Percentiles rank a stretch among this genome's conserved stretches.
Conservation (phyloP, 768 basidiomycete genomes). For the Suillus americanus region DNA sequence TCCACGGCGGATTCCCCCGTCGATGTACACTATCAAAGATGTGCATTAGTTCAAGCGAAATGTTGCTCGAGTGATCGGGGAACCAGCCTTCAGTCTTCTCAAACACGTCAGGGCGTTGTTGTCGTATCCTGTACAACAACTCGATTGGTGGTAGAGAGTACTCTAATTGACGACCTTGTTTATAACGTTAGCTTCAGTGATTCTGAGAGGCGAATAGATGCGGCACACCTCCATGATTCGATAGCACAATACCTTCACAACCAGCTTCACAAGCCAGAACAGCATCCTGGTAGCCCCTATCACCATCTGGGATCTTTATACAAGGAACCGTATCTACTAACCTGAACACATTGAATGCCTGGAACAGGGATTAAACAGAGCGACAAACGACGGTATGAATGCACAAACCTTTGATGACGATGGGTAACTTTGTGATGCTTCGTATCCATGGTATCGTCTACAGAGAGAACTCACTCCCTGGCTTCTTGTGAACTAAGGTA, state of each 20-base stretch:
- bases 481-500: not conserved
- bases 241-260: slow-evolving; percentile 84
- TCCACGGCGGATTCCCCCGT: slow-evolving; percentile 74
- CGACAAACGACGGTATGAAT: not conserved
- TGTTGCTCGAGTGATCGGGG: not conserved
- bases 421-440: slow-evolving; percentile 64
- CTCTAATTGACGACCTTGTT: slow-evolving; percentile 70
- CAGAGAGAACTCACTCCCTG: not conserved
- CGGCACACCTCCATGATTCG: slow-evolving; percentile 82
- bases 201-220: not conserved
- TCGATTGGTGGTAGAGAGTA: slow-evolving; percentile 78
- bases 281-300: slow-evolving; percentile 60
- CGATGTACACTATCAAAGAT: slow-evolving; percentile 67
- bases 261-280: slow-evolving; percentile 81
- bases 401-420: slow-evolving; percentile 67
- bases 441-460: slow-evolving; percentile 80
- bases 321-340: slow-evolving; percentile 25
- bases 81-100: slow-evolving; percentile 62
- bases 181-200: not conserved
- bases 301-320: slow-evolving; percentile 5
- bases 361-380: slow-evolving; percentile 11
- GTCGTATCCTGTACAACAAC: slow-evolving; percentile 70
- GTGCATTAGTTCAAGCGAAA: slow-evolving; percentile 9
- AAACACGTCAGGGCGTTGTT: slow-evolving; percentile 74
- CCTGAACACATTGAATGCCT: slow-evolving; percentile 77